These are phyloP conservation scores for Blastocystis sp. DNA, from an alignment of 352 stramenopile species.

Conservation along the genomic window DNA sequence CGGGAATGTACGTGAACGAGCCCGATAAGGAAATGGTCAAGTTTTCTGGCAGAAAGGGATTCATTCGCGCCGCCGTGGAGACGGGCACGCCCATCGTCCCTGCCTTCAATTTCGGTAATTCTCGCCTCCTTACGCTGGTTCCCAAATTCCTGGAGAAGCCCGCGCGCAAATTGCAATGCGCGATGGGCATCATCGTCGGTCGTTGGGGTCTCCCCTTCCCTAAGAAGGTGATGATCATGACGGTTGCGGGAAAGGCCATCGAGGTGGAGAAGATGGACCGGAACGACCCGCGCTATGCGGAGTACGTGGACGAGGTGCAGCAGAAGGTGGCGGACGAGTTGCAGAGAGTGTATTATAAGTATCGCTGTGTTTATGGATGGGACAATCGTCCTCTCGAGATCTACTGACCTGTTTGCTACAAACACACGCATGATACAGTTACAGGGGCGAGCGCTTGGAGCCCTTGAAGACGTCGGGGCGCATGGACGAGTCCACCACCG, in stretches of 20 bases:
- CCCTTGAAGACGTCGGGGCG: too few species aligned
- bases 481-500: background rate
- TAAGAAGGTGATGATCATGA: slow-evolving; percentile 33
- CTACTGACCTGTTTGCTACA: slow-evolving; percentile 45
- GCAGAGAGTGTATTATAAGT: slow-evolving; percentile 71
- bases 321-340: slow-evolving; percentile 63
- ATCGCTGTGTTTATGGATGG: slow-evolving; percentile 60
- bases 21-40: slow-evolving; percentile 67
- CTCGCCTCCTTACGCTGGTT: slow-evolving; percentile 4
- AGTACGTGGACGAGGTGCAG: slow-evolving; percentile 64
- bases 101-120: slow-evolving; percentile 53
- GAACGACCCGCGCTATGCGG: slow-evolving; percentile 8
- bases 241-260: background rate
- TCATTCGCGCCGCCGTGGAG: slow-evolving; percentile 59
- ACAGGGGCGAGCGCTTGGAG: background rate
- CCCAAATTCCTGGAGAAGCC: slow-evolving; percentile 45
- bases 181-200: slow-evolving; percentile 57
- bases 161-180: slow-evolving; percentile 35
- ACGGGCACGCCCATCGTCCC: slow-evolving; percentile 39
- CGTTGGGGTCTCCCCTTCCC: slow-evolving; percentile 35
- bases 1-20: slow-evolving; percentile 69
- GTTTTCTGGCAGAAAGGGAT: slow-evolving; percentile 54
- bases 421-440: background rate
- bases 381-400: slow-evolving; percentile 46
- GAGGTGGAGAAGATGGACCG: slow-evolving; percentile 44